A percentile compares a stretch with the other conserved stretches of the same genome.
Conservation (phyloP, 2,329 filamentous ascomycete genomes). For the Corynespora cassiicola region DNA sequence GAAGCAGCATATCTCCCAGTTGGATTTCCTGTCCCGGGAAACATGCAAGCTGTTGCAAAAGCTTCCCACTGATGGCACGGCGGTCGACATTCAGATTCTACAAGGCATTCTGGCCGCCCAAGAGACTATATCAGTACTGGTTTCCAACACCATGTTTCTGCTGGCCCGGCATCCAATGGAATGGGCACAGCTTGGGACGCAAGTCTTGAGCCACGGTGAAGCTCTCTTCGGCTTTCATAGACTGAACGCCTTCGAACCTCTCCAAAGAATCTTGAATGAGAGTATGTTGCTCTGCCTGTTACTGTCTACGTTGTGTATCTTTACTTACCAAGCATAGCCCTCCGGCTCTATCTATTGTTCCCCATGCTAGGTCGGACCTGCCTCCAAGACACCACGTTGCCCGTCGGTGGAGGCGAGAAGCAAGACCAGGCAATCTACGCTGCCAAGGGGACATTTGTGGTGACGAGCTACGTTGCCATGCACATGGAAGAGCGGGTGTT, state of each 20-base stretch:
- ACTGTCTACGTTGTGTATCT: not conserved
- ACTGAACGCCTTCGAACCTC: slow-evolving; percentile 60
- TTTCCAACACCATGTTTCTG: slow-evolving; percentile 1
- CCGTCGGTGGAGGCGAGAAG: slow-evolving; percentile 15
- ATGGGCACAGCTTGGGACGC: not conserved
- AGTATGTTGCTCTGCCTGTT: slow-evolving; percentile 38
- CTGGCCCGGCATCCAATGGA: not conserved
- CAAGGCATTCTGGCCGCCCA: slow-evolving; percentile 6
- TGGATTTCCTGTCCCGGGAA: slow-evolving; percentile 63
- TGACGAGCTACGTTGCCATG: slow-evolving; percentile 52
- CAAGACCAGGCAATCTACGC: slow-evolving; percentile 10
- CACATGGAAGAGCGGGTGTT: slow-evolving; percentile 41
- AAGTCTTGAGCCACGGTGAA: not conserved
- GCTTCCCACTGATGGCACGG: slow-evolving; percentile 59
- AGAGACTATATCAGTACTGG: slow-evolving; percentile 4
- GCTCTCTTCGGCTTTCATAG: slow-evolving; percentile 53
- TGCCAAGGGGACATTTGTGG: slow-evolving; percentile 7
- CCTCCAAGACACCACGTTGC: slow-evolving; percentile 15
- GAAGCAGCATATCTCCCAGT: slow-evolving; percentile 55
- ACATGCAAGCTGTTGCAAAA: slow-evolving; percentile 60
- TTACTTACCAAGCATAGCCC: slow-evolving; percentile 7
- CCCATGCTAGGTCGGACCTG: slow-evolving; percentile 10
- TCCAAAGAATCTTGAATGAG: slow-evolving; percentile 63
- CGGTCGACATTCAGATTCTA: slow-evolving; percentile 18
- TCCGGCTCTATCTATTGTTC: slow-evolving; percentile 20